Base-by-base conservation (phyloP, 2,329 filamentous ascomycete species). In the Colletotrichum sidae region DNA sequence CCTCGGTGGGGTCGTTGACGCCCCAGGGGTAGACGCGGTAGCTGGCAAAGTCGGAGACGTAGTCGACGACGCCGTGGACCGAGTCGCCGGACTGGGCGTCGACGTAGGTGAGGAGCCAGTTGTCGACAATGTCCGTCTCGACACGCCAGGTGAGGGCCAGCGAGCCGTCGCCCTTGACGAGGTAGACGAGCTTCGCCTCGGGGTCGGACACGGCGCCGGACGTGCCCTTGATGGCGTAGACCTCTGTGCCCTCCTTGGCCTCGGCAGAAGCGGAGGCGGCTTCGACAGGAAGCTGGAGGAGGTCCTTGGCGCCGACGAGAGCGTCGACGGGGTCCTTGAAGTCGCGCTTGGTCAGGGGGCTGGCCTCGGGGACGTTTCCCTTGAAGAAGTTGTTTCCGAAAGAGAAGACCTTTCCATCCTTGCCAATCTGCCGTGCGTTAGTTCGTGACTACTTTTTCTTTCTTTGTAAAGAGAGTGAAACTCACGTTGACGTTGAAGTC, bases 401-500 rank as follows among this genome's bases (percentile, higher is more conserved):
- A 9, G 84, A 86, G 75, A 87, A 84, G 46, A 87, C 75, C 25
- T 74, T 76, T 38, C 84, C 84, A 67, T 86, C 79, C 33, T 75
- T 72, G 45, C 74, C 81, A 67, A 85, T 76, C 82, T 84, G 47
- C 42, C 5, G 6, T 8, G 17, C 42, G 37, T 65, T 3, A 45
- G 15, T 37, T 4, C 11, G 7, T 37, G 7, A 53, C 11, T 13
- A n/a, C 67, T 52, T 34, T 49, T 6, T 6, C n/a, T n/a, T n/a
- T n/a, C n/a, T 66, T 6, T 39, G 53, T 45, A 9, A 13, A 7
- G 9, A 13, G 37, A 5, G 7, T 37, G 33, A 7, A n/a, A 75
- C 81, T 76, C 70, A 85, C 83, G 66, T 86, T 86, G 58, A 86
- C 81, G 65, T 85, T 85, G 71, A 85, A 84, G 70, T 84, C 81